phyloP scores from a whole-genome alignment of 1,284 basidiomycete species.

The Moesziomyces aphidis region DNA sequence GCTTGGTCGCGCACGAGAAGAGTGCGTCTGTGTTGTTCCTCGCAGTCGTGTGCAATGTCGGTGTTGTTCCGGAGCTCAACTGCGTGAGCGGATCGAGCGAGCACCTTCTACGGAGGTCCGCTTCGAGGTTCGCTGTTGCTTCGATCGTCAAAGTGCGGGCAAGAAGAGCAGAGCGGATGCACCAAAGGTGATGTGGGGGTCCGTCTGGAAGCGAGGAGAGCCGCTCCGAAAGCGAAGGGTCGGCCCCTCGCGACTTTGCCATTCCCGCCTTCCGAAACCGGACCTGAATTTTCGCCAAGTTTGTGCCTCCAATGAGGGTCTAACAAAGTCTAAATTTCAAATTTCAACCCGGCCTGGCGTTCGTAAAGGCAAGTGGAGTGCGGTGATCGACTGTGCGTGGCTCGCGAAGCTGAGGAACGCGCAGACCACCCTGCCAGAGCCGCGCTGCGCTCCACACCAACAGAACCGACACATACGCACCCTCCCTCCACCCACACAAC shows the following conservation, averaged over 20 bases:
- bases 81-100: no score
- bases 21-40: no score
- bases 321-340: background rate
- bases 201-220: background rate
- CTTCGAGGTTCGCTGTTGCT: no score
- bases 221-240: conserved; percentile 4
- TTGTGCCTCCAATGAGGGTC: background rate
- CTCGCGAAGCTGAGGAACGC: conserved; percentile 15
- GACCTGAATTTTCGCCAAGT: background rate
- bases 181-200: background rate
- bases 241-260: background rate
- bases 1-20: no score
- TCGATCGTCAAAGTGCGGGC: no score
- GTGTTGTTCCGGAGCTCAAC: no score
- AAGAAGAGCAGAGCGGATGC: no score
- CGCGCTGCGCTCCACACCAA: conserved; percentile 11
- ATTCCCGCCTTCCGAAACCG: background rate
- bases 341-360: background rate
- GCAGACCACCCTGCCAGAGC: conserved; percentile 19
- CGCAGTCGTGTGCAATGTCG: no score
- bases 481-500: conserved; percentile 2
- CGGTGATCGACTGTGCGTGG: conserved; percentile 20
- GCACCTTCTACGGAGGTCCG: no score
- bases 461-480: background rate
- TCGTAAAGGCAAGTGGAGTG: conserved; percentile 5